Conservation (phyloP, 1,139 yeast species). For the Yamadazyma conglobata region DNA sequence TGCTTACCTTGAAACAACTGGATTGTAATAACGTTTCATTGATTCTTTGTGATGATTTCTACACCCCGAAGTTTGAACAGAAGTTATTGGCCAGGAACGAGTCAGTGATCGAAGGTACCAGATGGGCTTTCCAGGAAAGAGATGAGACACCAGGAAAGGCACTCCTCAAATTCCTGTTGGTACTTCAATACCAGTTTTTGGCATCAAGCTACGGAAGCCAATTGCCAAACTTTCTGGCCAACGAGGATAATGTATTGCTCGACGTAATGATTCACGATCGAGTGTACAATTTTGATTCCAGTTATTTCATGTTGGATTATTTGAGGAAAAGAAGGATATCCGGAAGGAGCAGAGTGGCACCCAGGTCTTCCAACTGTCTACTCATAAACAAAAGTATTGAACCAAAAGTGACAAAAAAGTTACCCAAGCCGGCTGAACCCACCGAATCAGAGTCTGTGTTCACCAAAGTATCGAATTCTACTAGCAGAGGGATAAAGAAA, state of each 20-base stretch:
- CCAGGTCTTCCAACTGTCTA: slow-evolving; percentile 7
- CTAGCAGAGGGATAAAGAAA: no score
- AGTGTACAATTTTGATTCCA: slow-evolving; percentile 5
- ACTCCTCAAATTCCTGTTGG: slow-evolving; percentile 24
- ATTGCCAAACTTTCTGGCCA: slow-evolving; percentile 3
- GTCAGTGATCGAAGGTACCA: slow-evolving; percentile 15
- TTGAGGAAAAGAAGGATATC: slow-evolving; percentile 8
- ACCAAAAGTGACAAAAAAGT: no score
- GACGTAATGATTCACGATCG: slow-evolving; percentile 22
- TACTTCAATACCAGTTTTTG: slow-evolving; percentile 22
- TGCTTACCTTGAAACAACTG: slow-evolving; percentile 16
- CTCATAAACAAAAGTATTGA: slow-evolving; percentile 9
- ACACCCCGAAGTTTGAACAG: slow-evolving; percentile 8
- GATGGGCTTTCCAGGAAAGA: slow-evolving; percentile 20
- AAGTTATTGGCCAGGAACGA: slow-evolving; percentile 6
- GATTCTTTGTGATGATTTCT: slow-evolving; percentile 16
- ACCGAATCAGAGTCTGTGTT: slow-evolving; percentile 4
- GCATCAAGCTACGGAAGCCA: slow-evolving; percentile 8
- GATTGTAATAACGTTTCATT: slow-evolving; percentile 19
- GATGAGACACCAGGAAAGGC: slow-evolving; percentile 12
- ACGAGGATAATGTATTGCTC: slow-evolving; percentile 9
- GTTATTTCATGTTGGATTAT: slow-evolving; percentile 7
- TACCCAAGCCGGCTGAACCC: no score
- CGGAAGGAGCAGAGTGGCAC: slow-evolving; percentile 5
- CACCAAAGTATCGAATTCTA: slow-evolving; percentile 5